Conservation (phyloP, 495 filamentous ascomycete species). For the Penicillium ucsense region DNA sequence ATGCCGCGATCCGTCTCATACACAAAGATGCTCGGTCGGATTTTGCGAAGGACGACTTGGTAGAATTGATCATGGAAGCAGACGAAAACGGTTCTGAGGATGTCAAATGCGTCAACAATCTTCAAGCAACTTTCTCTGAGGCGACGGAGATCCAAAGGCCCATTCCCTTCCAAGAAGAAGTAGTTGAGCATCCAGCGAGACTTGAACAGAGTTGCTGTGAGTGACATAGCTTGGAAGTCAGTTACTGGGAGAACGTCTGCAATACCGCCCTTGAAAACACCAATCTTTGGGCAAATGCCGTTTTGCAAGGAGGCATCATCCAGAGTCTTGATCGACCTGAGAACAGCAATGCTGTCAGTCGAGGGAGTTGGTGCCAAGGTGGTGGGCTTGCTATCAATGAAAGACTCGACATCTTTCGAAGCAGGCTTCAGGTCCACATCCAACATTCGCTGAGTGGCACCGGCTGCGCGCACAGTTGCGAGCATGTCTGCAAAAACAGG, state of each 20-base stretch:
- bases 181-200: conserved; percentile 47
- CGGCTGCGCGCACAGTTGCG: conserved; percentile 18
- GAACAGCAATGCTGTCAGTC: conserved; percentile 36
- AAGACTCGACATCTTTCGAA: conserved; percentile 9
- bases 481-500: conserved; percentile 41
- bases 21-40: conserved; percentile 42
- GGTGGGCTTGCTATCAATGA: conserved; percentile 8
- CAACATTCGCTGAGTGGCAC: conserved; percentile 17
- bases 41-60: conserved; percentile 50
- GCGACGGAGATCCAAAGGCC: conserved; percentile 34
- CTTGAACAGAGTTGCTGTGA: conserved; percentile 47
- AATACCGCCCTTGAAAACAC: conserved; percentile 46
- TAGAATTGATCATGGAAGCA: conserved; percentile 44
- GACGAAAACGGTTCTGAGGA: conserved; percentile 62
- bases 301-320: conserved; percentile 34
- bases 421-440: conserved; percentile 15
- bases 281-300: conserved; percentile 44
- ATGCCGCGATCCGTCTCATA: conserved; percentile 44
- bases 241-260: conserved; percentile 51
- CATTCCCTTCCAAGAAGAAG: conserved; percentile 45
- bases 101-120: conserved; percentile 48
- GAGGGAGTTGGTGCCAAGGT: conserved; percentile 14
- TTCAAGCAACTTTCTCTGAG: conserved; percentile 37
- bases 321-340: conserved; percentile 26
- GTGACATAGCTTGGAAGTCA: conserved; percentile 54